These are phyloP conservation scores for Lasiodiplodia theobromae DNA, from an alignment of 2,329 filamentous ascomycete genomes.

Conservation along the genomic window DNA sequence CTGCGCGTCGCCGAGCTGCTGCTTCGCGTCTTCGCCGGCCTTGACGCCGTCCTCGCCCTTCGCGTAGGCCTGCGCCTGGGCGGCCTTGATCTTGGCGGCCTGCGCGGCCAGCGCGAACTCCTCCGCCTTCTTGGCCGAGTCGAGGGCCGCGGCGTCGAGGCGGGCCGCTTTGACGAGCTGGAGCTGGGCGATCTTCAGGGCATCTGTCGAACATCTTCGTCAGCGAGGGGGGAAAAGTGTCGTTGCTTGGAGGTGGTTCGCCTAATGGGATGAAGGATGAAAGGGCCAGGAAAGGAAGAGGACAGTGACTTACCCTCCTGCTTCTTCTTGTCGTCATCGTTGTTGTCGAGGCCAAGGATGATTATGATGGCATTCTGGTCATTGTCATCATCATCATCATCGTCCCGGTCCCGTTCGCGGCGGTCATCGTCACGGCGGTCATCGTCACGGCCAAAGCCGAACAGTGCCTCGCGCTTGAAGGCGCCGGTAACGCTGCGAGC, in stretches of 20 bases:
- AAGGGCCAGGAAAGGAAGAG: no score
- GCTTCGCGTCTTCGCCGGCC: slow-evolving; percentile 5
- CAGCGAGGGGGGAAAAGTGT: not conserved
- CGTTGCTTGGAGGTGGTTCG: not conserved
- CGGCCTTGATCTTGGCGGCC: slow-evolving; percentile 20
- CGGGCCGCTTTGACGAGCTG: slow-evolving; percentile 8
- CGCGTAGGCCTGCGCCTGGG: slow-evolving; percentile 7
- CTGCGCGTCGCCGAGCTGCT: slow-evolving; percentile 4
- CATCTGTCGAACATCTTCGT: not conserved
- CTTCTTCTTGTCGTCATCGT: slow-evolving; percentile 10
- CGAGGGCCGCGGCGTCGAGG: slow-evolving; percentile 19
- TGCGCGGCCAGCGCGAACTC: slow-evolving; percentile 12
- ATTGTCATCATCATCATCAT: not conserved
- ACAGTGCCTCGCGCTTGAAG: not conserved
- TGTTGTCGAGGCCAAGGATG: slow-evolving; percentile 13
- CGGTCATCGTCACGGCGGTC: not conserved
- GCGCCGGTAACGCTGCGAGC: not conserved
- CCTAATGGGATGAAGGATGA: not conserved
- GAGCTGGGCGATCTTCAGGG: slow-evolving; percentile 19
- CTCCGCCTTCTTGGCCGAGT: slow-evolving; percentile 17
- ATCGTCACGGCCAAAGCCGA: not conserved
- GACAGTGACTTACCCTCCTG: slow-evolving; percentile 7
- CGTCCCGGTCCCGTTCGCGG: not conserved
- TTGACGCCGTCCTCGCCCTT: slow-evolving; percentile 3
- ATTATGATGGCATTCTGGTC: slow-evolving; percentile 8